Percentiles rank a stretch among this genome's conserved stretches.
Evolutionary conservation across 176 grass and related monocot genomes (phyloP).

Genomic region (Lolium rigidum): DNA sequence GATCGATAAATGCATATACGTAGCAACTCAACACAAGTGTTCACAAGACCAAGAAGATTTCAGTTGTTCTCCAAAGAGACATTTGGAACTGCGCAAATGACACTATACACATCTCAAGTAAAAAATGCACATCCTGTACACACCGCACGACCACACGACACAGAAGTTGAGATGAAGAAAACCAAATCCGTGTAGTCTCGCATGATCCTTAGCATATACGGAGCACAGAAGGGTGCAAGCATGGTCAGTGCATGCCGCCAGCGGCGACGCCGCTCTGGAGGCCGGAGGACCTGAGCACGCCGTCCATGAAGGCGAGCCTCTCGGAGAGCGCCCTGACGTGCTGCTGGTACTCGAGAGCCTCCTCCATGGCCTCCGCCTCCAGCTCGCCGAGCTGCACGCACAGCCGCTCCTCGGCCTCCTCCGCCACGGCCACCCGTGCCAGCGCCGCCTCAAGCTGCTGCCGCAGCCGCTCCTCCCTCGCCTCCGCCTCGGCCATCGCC

Average conservation of each 20-base stretch:
- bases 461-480: conserved; percentile 59
- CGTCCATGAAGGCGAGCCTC: conserved; percentile 53
- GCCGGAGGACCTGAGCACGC: conserved; percentile 42
- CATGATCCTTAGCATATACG: neutral
- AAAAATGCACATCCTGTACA: conserved; percentile 5
- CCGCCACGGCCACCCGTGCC: conserved; percentile 48
- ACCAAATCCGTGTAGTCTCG: neutral
- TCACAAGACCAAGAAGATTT: neutral
- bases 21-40: neutral
- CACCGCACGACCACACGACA: neutral
- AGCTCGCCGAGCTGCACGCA: conserved; percentile 79
- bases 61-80: neutral
- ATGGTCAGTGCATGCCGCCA: neutral
- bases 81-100: neutral
- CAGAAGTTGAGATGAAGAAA: neutral
- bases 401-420: conserved; percentile 87
- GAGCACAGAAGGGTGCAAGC: too few relatives aligned
- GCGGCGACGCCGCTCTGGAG: conserved; percentile 19
- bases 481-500: conserved; percentile 52
- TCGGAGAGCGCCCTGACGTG: conserved; percentile 69
- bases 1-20: neutral
- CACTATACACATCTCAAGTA: neutral
- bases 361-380: conserved; percentile 63
- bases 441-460: conserved; percentile 70
- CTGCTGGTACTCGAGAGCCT: conserved; percentile 61